Evolutionary conservation across 1,139 yeast species (phyloP).

Genomic region (Pichia sp.): DNA sequence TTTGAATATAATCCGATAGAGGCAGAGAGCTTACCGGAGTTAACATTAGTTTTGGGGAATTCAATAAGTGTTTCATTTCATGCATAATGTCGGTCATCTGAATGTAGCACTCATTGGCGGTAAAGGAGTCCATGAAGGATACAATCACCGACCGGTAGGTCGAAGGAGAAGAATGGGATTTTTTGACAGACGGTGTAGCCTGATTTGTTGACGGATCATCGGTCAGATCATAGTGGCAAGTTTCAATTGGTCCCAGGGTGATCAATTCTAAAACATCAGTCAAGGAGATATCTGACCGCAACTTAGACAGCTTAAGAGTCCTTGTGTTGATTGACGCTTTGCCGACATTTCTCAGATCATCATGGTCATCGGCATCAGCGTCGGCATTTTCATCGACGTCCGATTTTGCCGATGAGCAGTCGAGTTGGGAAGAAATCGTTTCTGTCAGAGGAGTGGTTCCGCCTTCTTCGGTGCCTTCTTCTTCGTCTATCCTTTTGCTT

Average conservation of each 20-base stretch:
- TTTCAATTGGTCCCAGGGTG: slow-evolving; percentile 41
- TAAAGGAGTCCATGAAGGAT: slow-evolving; percentile 41
- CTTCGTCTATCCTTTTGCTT: not conserved
- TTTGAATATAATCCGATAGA: slow-evolving; percentile 62
- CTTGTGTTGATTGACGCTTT: slow-evolving; percentile 12
- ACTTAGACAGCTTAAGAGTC: slow-evolving; percentile 24
- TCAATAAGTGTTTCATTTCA: slow-evolving; percentile 39
- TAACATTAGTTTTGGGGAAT: slow-evolving; percentile 44
- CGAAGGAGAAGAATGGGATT: not conserved
- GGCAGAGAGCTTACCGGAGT: slow-evolving; percentile 68
- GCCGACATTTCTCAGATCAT: not conserved
- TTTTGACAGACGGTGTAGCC: not conserved
- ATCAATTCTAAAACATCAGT: slow-evolving; percentile 23
- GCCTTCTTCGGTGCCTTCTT: not conserved
- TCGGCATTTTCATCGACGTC: not conserved
- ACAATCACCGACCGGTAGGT: slow-evolving; percentile 22
- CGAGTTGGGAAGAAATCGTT: not conserved
- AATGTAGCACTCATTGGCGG: slow-evolving; percentile 44
- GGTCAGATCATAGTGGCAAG: slow-evolving; percentile 29
- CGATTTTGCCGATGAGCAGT: not conserved
- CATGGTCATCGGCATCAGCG: too few relatives aligned
- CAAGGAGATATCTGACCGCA: slow-evolving; percentile 35
- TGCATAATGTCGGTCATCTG: slow-evolving; percentile 38
- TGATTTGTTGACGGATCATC: slow-evolving; percentile 1
- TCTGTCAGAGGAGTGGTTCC: not conserved